These are phyloP conservation scores for Phoma sp. DNA, from an alignment of 2,329 filamentous ascomycete genomes.

Conservation along the genomic window DNA sequence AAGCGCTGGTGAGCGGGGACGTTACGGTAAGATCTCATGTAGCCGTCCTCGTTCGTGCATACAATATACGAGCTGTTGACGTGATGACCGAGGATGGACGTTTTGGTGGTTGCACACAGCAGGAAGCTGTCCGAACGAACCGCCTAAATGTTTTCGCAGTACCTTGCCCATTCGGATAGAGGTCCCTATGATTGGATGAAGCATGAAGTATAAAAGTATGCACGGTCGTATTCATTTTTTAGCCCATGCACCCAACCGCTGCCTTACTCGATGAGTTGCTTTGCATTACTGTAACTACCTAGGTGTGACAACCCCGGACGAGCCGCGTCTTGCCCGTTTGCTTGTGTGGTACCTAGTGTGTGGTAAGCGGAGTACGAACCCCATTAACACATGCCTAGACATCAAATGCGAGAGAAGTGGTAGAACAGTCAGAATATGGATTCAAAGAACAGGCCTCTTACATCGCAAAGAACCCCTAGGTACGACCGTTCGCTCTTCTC, in stretches of 20 bases:
- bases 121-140: neutral
- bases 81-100: conserved; percentile 3
- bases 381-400: neutral
- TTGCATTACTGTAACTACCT: conserved; percentile 5
- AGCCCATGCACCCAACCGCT: neutral
- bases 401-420: neutral
- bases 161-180: neutral
- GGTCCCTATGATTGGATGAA: neutral
- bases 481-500: too few species aligned
- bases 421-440: neutral
- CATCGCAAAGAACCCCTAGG: too few species aligned
- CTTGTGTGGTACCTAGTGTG: neutral
- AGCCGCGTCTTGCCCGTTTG: conserved; percentile 10
- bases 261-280: neutral
- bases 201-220: neutral
- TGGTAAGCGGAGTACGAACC: neutral
- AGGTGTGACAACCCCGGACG: neutral
- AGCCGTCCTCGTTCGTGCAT: conserved; percentile 16
- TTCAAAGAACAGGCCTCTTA: neutral
- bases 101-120: conserved; percentile 4
- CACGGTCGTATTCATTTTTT: neutral
- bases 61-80: conserved; percentile 5
- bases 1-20: conserved; percentile 25
- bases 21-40: conserved; percentile 21
- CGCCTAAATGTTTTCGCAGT: neutral